These are phyloP conservation scores for Metarhizium guizhouense DNA, from an alignment of 2,329 filamentous ascomycete species.

Conservation along the genomic window DNA sequence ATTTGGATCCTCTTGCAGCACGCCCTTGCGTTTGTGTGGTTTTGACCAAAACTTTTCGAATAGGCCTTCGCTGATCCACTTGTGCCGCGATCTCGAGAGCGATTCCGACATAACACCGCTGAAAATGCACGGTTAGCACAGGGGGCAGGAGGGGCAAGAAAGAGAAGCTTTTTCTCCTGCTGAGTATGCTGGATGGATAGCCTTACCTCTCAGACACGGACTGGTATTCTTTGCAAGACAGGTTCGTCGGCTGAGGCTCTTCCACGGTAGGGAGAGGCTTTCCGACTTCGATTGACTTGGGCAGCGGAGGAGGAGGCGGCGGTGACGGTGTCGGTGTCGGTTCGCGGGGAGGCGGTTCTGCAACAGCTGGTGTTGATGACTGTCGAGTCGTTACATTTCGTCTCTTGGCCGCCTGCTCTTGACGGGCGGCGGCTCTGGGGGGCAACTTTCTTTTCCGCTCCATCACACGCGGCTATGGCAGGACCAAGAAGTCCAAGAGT, in stretches of 20 bases:
- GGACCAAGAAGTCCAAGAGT: neutral
- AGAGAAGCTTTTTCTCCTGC: neutral
- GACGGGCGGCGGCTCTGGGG: slow-evolving; percentile 50
- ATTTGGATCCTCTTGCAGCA: slow-evolving; percentile 52
- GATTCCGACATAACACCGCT: slow-evolving; percentile 71
- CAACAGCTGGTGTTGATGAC: slow-evolving; percentile 35
- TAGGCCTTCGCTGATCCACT: slow-evolving; percentile 63
- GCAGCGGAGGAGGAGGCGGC: slow-evolving; percentile 37
- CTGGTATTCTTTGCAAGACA: slow-evolving; percentile 61
- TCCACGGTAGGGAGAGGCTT: slow-evolving; percentile 65
- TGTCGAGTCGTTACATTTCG: slow-evolving; percentile 46
- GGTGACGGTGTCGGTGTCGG: slow-evolving; percentile 19
- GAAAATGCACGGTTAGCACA: slow-evolving; percentile 1
- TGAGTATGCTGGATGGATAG: neutral
- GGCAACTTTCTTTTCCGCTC: slow-evolving; percentile 59
- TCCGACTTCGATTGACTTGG: slow-evolving; percentile 53
- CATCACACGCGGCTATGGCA: slow-evolving; percentile 29
- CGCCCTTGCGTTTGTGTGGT: slow-evolving; percentile 57
- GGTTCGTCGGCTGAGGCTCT: slow-evolving; percentile 53
- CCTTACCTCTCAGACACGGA: slow-evolving; percentile 60
- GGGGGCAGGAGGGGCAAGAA: neutral
- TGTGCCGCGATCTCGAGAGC: slow-evolving; percentile 60
- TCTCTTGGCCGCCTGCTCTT: slow-evolving; percentile 52
- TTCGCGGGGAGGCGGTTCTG: slow-evolving; percentile 25
- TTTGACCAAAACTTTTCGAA: slow-evolving; percentile 76